Evolutionary conservation across 2,329 filamentous ascomycete genomes (phyloP).

Genomic region (Stachybotrys chlorohalonatus): DNA sequence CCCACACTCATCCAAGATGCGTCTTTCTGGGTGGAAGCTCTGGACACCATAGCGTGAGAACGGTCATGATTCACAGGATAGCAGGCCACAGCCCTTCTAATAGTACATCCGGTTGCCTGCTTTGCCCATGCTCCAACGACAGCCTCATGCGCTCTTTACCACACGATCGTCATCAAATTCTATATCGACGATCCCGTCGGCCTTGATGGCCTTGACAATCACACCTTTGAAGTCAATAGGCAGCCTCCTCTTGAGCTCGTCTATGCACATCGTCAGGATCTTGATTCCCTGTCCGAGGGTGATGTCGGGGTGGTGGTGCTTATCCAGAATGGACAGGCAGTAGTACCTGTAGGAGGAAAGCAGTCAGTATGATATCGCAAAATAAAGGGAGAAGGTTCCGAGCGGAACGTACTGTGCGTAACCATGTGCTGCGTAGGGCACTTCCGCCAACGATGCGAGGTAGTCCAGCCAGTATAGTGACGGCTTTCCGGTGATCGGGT

Average conservation of each 20-base stretch:
- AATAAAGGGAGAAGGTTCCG: background rate
- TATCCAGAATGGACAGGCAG: constrained; percentile 94
- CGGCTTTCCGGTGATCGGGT: constrained; percentile 84
- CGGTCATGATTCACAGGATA: constrained; percentile 7
- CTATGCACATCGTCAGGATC: constrained; percentile 87
- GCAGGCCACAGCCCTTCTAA: constrained; percentile 11
- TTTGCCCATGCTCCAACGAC: constrained; percentile 2
- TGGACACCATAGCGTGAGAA: background rate
- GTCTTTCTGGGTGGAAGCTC: background rate
- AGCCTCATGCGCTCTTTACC: constrained; percentile 48
- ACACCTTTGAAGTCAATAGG: constrained; percentile 99
- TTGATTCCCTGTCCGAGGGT: constrained; percentile 81
- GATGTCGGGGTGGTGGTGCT: constrained; percentile 96
- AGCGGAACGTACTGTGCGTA: constrained; percentile 73
- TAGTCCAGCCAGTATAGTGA: constrained; percentile 97
- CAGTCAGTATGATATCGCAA: constrained; percentile 11
- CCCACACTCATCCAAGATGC: too few species aligned
- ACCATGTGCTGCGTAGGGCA: constrained; percentile 94
- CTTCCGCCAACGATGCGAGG: constrained; percentile 74
- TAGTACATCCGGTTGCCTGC: constrained; percentile 22
- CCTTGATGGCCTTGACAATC: constrained; percentile 87
- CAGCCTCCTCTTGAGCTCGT: constrained; percentile 92
- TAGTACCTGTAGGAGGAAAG: constrained; percentile 60
- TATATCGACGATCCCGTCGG: constrained; percentile 81
- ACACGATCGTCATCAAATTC: constrained; percentile 76